These are phyloP conservation scores for Lumnitzera racemosa DNA, from an alignment of 345 rosid species.

Conservation along the genomic window DNA sequence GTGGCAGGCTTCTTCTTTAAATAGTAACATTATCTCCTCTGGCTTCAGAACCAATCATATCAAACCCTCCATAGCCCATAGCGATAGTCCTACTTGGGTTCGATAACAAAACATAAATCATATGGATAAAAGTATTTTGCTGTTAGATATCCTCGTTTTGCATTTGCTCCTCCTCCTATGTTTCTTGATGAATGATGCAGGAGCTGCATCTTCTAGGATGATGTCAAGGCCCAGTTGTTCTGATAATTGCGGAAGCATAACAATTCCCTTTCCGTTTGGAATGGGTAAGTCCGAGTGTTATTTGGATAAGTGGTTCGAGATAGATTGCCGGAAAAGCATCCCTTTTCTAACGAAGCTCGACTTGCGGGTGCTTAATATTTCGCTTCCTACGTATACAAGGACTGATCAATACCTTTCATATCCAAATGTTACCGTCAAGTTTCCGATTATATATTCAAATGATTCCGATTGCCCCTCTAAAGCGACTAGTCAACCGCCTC, in stretches of 20 bases:
- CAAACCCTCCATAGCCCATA: no score
- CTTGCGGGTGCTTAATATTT: conserved; percentile 1
- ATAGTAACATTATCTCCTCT: no score
- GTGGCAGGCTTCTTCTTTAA: no score
- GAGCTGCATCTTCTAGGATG: neutral
- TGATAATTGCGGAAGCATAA: neutral
- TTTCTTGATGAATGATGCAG: neutral
- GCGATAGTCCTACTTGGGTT: no score
- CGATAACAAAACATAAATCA: no score
- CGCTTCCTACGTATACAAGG: neutral
- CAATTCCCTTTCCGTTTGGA: conserved; percentile 5
- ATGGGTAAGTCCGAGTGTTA: neutral
- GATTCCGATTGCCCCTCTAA: neutral
- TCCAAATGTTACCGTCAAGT: neutral
- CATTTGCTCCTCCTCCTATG: no score
- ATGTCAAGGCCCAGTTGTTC: neutral
- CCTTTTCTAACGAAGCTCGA: neutral
- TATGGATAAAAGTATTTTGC: no score
- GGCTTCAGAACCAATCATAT: no score
- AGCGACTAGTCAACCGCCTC: neutral
- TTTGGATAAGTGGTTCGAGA: conserved; percentile 3
- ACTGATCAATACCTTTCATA: neutral
- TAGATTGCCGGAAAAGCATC: neutral
- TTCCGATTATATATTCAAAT: neutral
- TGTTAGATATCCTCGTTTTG: no score